Base-by-base conservation (phyloP, 768 basidiomycete genomes). In the Suillus tomentosus region DNA sequence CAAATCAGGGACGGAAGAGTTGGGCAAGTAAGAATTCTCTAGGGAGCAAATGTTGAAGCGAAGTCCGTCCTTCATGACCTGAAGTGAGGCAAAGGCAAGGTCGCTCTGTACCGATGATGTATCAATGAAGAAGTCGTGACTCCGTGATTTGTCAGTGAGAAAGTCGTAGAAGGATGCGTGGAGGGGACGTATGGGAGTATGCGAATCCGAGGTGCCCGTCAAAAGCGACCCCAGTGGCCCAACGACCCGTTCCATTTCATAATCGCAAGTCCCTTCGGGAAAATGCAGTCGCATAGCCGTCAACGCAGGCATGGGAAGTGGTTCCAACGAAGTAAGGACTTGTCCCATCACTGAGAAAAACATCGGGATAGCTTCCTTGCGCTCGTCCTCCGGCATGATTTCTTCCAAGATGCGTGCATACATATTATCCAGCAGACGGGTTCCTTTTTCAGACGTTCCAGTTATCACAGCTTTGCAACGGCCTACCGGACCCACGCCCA, bases 101-200 rank as follows among this genome's bases (percentile, higher is more conserved):
- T 45, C 13, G 5, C 40, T 13, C 11, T 50, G 48, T 13, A 31
- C 31, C 0, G 10, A 19, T 2, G 19, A n/a, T 14, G 36, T 15
- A 31, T 66, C 66, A 22, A 68, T 48, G 60, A 34, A 64, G 53
- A 68, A 74, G 11, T 58, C 31, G 6, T 40, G 36, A 17, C 68
- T 66, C 1, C 72, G 67, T 4, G 31, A 34, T 43, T 43, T 0
- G 53, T 69, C 61, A 2, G 43, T 61, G 15, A 74, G 66, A 58
- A 71, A 76, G 42, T 76, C 75, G 19, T 57, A 58, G 64, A 76
- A 73, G 0, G 74, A 76, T 4, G 70, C 55, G 45, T 76, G 74
- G 5, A 74, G 64, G 24, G 68, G 63, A 6, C 58, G 62, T 39
- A 72, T 63, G 3, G 65, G 56, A 4, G 36, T 50, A 5, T 37